Conservation (phyloP, 2,329 filamentous ascomycete genomes). For the Venturia aucupariae region DNA sequence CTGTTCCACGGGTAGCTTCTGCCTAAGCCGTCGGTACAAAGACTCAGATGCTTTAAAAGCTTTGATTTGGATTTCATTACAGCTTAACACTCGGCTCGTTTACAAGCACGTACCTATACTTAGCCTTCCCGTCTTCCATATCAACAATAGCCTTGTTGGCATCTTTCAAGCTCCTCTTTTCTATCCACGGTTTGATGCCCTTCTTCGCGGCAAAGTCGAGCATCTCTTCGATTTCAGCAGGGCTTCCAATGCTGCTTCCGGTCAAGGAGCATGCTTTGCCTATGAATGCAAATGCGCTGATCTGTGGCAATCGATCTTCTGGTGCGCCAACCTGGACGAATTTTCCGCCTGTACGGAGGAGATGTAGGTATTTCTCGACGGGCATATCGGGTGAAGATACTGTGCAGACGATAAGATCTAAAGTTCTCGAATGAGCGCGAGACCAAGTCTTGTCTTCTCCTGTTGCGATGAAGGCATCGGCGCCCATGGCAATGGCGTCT, state of each 20-base stretch:
- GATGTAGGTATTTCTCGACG: conserved; percentile 45
- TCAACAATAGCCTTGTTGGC: conserved; percentile 51
- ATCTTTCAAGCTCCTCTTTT: conserved; percentile 49
- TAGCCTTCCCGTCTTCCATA: conserved; percentile 46
- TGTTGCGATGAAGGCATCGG: conserved; percentile 45
- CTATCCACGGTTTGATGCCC: conserved; percentile 52
- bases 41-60: too few species aligned
- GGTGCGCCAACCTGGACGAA: conserved; percentile 57
- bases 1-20: background rate
- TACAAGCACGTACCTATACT: conserved; percentile 33
- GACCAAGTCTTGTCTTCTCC: conserved; percentile 47
- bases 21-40: too few species aligned
- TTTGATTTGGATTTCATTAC: background rate
- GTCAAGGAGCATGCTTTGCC: conserved; percentile 41
- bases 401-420: conserved; percentile 48
- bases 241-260: conserved; percentile 41
- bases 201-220: conserved; percentile 50
- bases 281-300: conserved; percentile 46
- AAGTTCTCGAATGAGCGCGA: conserved; percentile 37
- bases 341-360: conserved; percentile 47
- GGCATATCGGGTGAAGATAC: conserved; percentile 48
- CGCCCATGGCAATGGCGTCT: conserved; percentile 50
- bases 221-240: conserved; percentile 53
- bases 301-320: conserved; percentile 40
- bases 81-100: conserved; percentile 22